These are phyloP conservation scores for Solanum lycopersicoides DNA, from an alignment of 257 asterid species.

Conservation along the genomic window DNA sequence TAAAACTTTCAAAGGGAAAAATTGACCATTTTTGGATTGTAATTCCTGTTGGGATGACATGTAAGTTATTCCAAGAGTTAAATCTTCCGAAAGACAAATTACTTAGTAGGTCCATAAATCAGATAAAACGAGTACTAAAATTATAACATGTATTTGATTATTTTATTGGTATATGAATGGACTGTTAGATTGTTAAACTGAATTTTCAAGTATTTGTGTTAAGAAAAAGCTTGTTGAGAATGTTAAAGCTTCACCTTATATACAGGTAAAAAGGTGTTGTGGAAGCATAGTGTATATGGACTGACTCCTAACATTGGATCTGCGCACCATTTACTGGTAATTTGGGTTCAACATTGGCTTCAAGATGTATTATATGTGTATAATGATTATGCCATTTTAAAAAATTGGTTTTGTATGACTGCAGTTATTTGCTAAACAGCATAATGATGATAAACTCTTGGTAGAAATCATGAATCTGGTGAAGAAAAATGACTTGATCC, in stretches of 20 bases:
- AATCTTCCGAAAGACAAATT: background rate
- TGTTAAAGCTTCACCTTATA: background rate
- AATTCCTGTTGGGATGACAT: background rate
- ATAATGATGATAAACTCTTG: slow-evolving; percentile 63
- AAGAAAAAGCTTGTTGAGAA: background rate
- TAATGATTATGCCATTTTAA: background rate
- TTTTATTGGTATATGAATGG: background rate
- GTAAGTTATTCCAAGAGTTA: background rate
- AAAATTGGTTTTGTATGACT: slow-evolving; percentile 11
- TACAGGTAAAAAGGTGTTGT: slow-evolving; percentile 66
- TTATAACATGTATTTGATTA: background rate
- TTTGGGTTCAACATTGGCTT: background rate
- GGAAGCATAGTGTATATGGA: slow-evolving; percentile 70
- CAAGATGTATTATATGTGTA: background rate
- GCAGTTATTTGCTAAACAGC: slow-evolving; percentile 83
- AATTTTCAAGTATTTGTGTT: background rate
- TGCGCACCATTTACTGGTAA: slow-evolving; percentile 76
- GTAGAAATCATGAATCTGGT: slow-evolving; percentile 55
- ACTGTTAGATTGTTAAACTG: background rate
- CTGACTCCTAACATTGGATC: slow-evolving; percentile 74
- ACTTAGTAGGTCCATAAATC: background rate
- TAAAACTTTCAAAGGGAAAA: background rate
- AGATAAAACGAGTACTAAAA: background rate
- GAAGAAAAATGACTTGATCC: slow-evolving; percentile 51
- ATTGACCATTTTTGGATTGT: background rate